Percentiles rank a stretch among this genome's conserved stretches.
Conservation (phyloP, 2,329 filamentous ascomycete genomes). For the Talaromyces sp. region DNA sequence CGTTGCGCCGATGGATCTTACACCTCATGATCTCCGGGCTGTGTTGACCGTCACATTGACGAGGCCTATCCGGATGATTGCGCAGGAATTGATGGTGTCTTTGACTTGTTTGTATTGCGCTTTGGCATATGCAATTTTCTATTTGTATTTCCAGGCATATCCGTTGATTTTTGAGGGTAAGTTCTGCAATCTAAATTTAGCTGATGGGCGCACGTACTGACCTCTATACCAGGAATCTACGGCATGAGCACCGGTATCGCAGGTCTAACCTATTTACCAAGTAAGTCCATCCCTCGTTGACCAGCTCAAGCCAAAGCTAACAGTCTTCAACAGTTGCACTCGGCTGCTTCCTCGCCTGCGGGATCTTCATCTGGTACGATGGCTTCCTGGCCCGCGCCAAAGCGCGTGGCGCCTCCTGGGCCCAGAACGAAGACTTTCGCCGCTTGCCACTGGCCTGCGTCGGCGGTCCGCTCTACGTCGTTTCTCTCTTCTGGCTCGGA, state of each 20-base stretch:
- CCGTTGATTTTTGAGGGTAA: conserved; percentile 61
- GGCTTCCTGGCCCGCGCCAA: conserved; percentile 54
- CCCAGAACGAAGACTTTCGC: conserved; percentile 56
- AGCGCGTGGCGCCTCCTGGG: conserved; percentile 52
- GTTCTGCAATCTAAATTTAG: neutral
- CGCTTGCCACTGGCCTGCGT: conserved; percentile 67
- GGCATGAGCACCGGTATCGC: conserved; percentile 35
- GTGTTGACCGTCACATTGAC: conserved; percentile 62
- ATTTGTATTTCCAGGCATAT: conserved; percentile 74
- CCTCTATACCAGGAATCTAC: conserved; percentile 27
- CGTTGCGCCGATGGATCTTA: conserved; percentile 63
- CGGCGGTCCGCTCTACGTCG: conserved; percentile 57
- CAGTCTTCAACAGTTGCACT: conserved; percentile 47
- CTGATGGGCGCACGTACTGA: conserved; percentile 44
- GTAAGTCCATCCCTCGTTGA: conserved; percentile 20
- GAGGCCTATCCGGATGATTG: conserved; percentile 67
- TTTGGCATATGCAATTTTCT: conserved; percentile 64
- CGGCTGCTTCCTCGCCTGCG: conserved; percentile 58
- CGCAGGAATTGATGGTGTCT: conserved; percentile 68
- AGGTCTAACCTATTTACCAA: conserved; percentile 35
- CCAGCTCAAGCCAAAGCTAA: neutral
- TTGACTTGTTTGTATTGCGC: conserved; percentile 68
- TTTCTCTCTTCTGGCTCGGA: conserved; percentile 51
- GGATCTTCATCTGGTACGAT: conserved; percentile 66
- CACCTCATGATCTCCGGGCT: conserved; percentile 45